phyloP scores from a whole-genome alignment of 2,329 filamentous ascomycete species.

The Pyrenochaeta sp. region DNA sequence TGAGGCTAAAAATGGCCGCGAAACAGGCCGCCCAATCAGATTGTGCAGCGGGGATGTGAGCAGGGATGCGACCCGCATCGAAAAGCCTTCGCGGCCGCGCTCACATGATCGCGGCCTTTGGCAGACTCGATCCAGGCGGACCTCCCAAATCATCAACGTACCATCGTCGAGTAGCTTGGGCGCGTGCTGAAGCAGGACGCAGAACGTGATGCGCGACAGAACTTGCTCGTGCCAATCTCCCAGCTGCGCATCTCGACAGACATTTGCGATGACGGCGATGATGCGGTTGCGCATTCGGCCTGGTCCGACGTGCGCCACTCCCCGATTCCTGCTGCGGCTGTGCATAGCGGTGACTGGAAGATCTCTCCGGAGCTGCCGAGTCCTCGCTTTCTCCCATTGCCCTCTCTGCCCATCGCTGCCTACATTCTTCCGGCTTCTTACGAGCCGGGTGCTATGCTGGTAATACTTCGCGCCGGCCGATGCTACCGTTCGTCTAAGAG shows the following conservation, averaged over 20 bases:
- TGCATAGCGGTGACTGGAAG: conserved; percentile 32
- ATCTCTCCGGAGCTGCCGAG: conserved; percentile 39
- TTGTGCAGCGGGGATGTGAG: conserved; percentile 37
- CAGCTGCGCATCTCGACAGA: no score
- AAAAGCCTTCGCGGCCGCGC: conserved; percentile 24
- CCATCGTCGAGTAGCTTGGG: conserved; percentile 41
- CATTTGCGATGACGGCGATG: conserved; percentile 14
- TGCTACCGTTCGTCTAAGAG: conserved; percentile 22
- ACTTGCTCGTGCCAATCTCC: conserved; percentile 22
- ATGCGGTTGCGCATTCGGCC: conserved; percentile 13
- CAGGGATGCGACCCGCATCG: conserved; percentile 32
- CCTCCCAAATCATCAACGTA: conserved; percentile 23
- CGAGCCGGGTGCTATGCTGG: conserved; percentile 10
- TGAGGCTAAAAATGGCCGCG: conserved; percentile 46
- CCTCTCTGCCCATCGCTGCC: no score
- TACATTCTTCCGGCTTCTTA: conserved; percentile 12
- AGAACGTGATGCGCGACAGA: conserved; percentile 14
- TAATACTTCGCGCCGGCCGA: conserved; percentile 27
- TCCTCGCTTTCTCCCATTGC: conserved; percentile 11
- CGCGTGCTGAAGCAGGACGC: conserved; percentile 45
- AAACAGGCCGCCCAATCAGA: conserved; percentile 44
- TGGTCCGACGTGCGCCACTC: conserved; percentile 26
- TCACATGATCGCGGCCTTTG: conserved; percentile 41
- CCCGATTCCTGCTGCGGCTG: conserved; percentile 26
- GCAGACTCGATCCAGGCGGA: conserved; percentile 33